Conservation (phyloP, 495 filamentous ascomycete species). For the Clavariopsis aquatica region DNA sequence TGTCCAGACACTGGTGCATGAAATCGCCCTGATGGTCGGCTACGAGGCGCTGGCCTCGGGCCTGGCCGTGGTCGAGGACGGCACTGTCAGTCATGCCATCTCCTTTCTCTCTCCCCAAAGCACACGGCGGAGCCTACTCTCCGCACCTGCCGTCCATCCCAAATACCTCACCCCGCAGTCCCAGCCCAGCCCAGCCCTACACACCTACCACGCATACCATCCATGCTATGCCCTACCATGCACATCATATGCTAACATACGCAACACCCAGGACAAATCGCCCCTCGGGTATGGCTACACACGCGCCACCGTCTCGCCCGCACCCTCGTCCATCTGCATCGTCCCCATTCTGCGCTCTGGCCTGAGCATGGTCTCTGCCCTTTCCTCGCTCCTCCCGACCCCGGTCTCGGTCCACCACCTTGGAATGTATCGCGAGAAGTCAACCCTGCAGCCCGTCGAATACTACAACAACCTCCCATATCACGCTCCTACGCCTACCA, state of each 20-base stretch:
- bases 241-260: slow-evolving; percentile 11
- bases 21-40: slow-evolving; percentile 79
- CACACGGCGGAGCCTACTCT: background rate
- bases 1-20: slow-evolving; percentile 78
- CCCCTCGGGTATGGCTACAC: slow-evolving; percentile 73
- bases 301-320: slow-evolving; percentile 60
- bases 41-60: slow-evolving; percentile 75
- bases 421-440: slow-evolving; percentile 85
- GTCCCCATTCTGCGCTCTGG: slow-evolving; percentile 91
- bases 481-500: slow-evolving; percentile 49
- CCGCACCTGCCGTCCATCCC: background rate
- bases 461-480: slow-evolving; percentile 98
- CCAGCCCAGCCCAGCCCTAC: background rate
- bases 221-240: slow-evolving; percentile 13
- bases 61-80: slow-evolving; percentile 46
- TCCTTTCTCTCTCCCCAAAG: background rate
- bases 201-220: slow-evolving; percentile 1
- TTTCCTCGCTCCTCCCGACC: slow-evolving; percentile 77
- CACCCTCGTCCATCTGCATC: slow-evolving; percentile 62
- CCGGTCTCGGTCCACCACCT: slow-evolving; percentile 89
- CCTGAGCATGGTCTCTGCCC: slow-evolving; percentile 83
- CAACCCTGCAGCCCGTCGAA: slow-evolving; percentile 84
- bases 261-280: slow-evolving; percentile 62
- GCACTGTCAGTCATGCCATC: slow-evolving; percentile 40
- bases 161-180: background rate